Percentiles rank a stretch among this genome's conserved stretches.
Evolutionary conservation across 148 eudicot species (phyloP).

Genomic region (Rhododendron vialii): DNA sequence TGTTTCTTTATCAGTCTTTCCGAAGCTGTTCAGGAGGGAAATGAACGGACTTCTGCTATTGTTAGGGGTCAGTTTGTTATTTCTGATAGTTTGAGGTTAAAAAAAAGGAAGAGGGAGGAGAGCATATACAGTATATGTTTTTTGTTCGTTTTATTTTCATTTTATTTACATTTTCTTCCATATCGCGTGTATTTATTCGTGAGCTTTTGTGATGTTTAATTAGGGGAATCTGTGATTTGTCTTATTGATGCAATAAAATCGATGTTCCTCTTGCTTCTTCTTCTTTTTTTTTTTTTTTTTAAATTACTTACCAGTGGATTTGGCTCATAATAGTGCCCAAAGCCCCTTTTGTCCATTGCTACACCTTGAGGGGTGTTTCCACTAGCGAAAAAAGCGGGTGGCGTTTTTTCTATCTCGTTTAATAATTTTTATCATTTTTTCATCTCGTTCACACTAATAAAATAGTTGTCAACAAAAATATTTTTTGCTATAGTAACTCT

Average conservation of each 20-base stretch:
- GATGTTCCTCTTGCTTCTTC: background rate
- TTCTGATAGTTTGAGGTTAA: background rate
- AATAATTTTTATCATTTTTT: too few relatives aligned
- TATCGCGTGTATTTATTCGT: background rate
- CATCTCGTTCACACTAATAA: too few relatives aligned
- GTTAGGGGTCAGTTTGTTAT: slow-evolving; percentile 13
- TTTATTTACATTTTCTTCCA: background rate
- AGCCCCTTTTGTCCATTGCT: too few relatives aligned
- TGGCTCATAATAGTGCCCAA: background rate
- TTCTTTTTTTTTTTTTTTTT: too few relatives aligned
- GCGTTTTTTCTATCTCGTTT: too few relatives aligned
- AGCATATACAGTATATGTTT: background rate
- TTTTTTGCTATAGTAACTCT: too few relatives aligned
- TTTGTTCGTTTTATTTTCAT: background rate
- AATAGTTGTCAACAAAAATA: too few relatives aligned
- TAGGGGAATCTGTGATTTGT: background rate
- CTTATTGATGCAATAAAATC: background rate
- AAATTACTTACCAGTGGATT: background rate
- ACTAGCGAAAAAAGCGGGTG: too few relatives aligned
- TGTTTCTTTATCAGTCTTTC: slow-evolving; percentile 11
- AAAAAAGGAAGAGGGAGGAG: background rate
- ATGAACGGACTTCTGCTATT: slow-evolving; percentile 23
- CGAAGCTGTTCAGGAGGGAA: slow-evolving; percentile 22
- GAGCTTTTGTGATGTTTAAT: background rate
- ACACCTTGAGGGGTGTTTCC: too few relatives aligned